These are phyloP conservation scores for Trichosporon inkin DNA, from an alignment of 1,284 basidiomycete genomes.

Conservation along the genomic window DNA sequence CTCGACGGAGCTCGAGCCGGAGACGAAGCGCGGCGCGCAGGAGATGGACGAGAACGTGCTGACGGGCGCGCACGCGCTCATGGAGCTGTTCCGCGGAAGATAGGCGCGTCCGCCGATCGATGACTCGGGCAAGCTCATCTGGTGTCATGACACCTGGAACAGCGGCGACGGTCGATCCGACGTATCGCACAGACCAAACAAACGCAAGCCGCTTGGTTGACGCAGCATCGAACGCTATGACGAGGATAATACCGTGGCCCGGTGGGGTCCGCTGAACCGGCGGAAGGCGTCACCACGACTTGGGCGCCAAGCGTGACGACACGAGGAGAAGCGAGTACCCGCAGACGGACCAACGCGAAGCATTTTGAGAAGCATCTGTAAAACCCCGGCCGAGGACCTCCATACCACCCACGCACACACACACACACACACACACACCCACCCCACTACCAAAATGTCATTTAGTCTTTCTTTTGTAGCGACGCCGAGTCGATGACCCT, in stretches of 20 bases:
- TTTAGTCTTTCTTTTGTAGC: conserved; percentile 2
- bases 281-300: neutral
- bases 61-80: conserved; percentile 25
- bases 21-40: conserved; percentile 22
- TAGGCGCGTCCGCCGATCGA: neutral
- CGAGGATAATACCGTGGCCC: conserved; percentile 2
- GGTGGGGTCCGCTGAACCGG: neutral
- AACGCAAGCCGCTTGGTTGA: neutral
- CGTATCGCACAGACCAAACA: neutral
- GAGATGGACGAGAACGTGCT: conserved; percentile 28
- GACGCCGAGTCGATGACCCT: conserved; percentile 7
- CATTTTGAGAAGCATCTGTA: neutral
- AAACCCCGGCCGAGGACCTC: neutral
- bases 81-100: conserved; percentile 23
- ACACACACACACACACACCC: neutral
- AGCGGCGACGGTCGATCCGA: neutral
- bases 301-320: neutral
- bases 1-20: conserved; percentile 25
- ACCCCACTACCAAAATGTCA: neutral
- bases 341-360: neutral
- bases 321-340: neutral
- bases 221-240: neutral
- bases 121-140: neutral
- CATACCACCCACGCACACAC: neutral
- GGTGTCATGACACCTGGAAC: neutral